Evolutionary conservation across 129 eudicot genomes (phyloP).

Genomic region (Arctium minus): DNA sequence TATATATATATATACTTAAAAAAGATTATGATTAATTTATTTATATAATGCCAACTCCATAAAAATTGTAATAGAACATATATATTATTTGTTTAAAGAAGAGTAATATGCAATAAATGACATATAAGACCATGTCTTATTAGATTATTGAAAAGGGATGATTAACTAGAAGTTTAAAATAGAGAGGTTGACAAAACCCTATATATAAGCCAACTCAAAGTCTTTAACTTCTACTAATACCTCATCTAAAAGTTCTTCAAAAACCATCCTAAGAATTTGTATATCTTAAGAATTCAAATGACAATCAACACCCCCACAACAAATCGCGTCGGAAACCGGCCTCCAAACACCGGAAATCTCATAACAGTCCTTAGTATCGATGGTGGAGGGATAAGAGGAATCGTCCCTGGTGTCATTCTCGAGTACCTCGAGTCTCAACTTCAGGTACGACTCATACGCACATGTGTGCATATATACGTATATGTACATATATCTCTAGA

Average conservation of each 20-base stretch:
- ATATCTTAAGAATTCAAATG: neutral
- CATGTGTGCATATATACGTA: too few species aligned
- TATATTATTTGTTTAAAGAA: neutral
- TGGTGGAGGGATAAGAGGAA: constrained; percentile 62
- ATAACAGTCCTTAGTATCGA: constrained; percentile 47
- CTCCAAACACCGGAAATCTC: constrained; percentile 37
- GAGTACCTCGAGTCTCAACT: constrained; percentile 44
- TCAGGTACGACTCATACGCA: constrained; percentile 29
- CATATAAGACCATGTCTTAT: neutral
- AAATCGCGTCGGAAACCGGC: neutral
- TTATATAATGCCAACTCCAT: too few species aligned
- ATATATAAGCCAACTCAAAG: neutral
- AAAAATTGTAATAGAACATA: neutral
- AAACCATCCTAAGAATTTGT: neutral
- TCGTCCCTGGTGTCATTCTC: constrained; percentile 46
- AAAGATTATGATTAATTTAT: too few species aligned
- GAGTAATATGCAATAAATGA: neutral
- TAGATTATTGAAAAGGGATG: neutral
- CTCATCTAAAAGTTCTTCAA: neutral
- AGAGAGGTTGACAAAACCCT: neutral
- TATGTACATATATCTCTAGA: too few species aligned
- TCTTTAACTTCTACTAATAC: neutral
- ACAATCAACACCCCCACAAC: constrained; percentile 5
- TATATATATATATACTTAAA: too few species aligned
- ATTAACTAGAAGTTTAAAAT: neutral